Evolutionary conservation across 2,329 filamentous ascomycete genomes (phyloP).

Genomic region (Thelonectria rubi): DNA sequence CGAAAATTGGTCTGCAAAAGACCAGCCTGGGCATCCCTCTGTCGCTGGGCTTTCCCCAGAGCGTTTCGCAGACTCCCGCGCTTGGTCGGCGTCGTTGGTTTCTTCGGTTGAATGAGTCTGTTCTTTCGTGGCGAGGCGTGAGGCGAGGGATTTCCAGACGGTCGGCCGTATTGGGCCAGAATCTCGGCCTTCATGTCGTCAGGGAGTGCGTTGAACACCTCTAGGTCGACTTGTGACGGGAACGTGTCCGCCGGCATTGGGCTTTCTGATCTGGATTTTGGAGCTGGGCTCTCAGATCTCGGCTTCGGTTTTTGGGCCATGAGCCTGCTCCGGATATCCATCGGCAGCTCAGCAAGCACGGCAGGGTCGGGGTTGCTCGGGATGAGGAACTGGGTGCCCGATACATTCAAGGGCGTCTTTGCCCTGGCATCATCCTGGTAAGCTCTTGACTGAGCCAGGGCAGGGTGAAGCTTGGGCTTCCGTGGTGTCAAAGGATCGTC

Average conservation of each 20-base stretch:
- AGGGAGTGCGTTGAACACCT: slow-evolving; percentile 84
- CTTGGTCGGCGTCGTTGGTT: slow-evolving; percentile 71
- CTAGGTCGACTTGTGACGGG: slow-evolving; percentile 84
- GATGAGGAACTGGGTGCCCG: slow-evolving; percentile 91
- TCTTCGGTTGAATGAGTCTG: slow-evolving; percentile 60
- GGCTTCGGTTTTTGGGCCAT: slow-evolving; percentile 63
- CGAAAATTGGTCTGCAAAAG: slow-evolving; percentile 80
- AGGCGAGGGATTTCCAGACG: slow-evolving; percentile 48
- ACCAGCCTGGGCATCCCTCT: slow-evolving; percentile 63
- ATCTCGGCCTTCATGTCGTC: slow-evolving; percentile 87
- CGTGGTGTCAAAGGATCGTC: slow-evolving; percentile 63
- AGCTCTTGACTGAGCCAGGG: slow-evolving; percentile 60
- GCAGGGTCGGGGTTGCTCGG: slow-evolving; percentile 82
- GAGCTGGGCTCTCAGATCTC: slow-evolving; percentile 43
- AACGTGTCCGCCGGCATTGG: slow-evolving; percentile 55
- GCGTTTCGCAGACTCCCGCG: slow-evolving; percentile 58
- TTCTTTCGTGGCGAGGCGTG: slow-evolving; percentile 67
- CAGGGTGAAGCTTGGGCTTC: slow-evolving; percentile 64
- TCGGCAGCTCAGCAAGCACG: slow-evolving; percentile 85
- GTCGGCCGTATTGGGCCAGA: slow-evolving; percentile 71
- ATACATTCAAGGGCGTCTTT: slow-evolving; percentile 76
- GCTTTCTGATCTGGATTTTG: slow-evolving; percentile 49
- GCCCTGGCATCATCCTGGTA: slow-evolving; percentile 62
- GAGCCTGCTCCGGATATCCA: slow-evolving; percentile 81
- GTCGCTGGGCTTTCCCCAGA: slow-evolving; percentile 59